Evolutionary conservation across 495 filamentous ascomycete species (phyloP).

Genomic region (Hypomontagnella monticulosa): DNA sequence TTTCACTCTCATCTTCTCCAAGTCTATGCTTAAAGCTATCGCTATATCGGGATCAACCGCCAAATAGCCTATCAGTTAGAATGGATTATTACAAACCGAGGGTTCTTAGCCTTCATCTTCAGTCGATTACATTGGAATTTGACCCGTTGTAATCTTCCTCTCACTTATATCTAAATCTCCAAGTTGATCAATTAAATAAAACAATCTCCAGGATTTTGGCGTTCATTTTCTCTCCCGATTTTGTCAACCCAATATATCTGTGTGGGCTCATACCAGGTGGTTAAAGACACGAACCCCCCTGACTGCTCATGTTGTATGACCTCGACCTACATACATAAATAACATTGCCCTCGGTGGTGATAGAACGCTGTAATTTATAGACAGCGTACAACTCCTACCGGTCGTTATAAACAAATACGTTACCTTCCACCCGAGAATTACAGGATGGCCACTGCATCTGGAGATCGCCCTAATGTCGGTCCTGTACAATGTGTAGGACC

Average conservation of each 20-base stretch:
- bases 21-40: conserved; percentile 30
- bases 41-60: conserved; percentile 5
- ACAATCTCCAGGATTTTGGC: background rate
- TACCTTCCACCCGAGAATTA: background rate
- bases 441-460: conserved; percentile 40
- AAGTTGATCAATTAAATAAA: conserved; percentile 9
- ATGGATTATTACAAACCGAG: conserved; percentile 14
- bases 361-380: background rate
- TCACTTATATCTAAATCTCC: conserved; percentile 9
- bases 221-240: background rate
- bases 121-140: conserved; percentile 5
- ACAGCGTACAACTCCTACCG: background rate
- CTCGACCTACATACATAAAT: background rate
- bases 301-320: conserved; percentile 17
- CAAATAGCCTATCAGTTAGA: conserved; percentile 9
- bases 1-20: conserved; percentile 12
- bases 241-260: conserved; percentile 13
- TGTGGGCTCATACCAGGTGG: conserved; percentile 1
- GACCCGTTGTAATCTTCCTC: conserved; percentile 9
- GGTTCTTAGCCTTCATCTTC: conserved; percentile 13
- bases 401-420: background rate
- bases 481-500: conserved; percentile 81
- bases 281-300: background rate
- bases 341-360: background rate
- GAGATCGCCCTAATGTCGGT: conserved; percentile 50